phyloP scores from a whole-genome alignment of 2,329 filamentous ascomycete genomes.

The Botryotinia calthae region DNA sequence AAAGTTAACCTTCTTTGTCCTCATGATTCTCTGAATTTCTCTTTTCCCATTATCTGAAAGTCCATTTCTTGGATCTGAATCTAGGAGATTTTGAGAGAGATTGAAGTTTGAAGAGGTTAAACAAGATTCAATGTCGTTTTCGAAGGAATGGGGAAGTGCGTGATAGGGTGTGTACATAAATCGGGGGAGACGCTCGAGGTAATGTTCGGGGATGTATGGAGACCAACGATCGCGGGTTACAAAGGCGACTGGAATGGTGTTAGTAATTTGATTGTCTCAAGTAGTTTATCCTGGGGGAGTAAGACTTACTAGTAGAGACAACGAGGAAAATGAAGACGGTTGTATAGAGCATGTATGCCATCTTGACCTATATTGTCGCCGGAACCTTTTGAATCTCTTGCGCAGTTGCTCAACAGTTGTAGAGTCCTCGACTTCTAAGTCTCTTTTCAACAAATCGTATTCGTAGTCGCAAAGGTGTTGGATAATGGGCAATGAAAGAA shows the following conservation, averaged over 20 bases:
- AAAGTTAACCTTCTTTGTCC: slow-evolving; percentile 74
- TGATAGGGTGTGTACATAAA: slow-evolving; percentile 67
- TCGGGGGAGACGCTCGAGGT: slow-evolving; percentile 47
- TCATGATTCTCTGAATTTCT: slow-evolving; percentile 89
- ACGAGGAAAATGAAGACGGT: slow-evolving; percentile 70
- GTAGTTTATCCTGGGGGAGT: slow-evolving; percentile 20
- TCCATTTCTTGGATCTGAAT: slow-evolving; percentile 74
- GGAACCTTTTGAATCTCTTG: not conserved
- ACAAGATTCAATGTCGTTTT: slow-evolving; percentile 82
- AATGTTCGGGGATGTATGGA: slow-evolving; percentile 49
- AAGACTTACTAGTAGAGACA: slow-evolving; percentile 61
- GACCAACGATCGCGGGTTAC: slow-evolving; percentile 78
- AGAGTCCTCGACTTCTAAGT: not conserved
- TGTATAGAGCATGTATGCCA: slow-evolving; percentile 80
- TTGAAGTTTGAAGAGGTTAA: slow-evolving; percentile 82
- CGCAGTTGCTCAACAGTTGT: not conserved
- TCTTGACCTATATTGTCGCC: slow-evolving; percentile 40
- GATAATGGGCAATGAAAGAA: not conserved
- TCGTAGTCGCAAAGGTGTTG: not conserved
- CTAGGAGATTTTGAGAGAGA: slow-evolving; percentile 73
- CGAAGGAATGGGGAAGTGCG: slow-evolving; percentile 73
- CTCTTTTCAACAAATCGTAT: not conserved
- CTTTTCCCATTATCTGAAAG: slow-evolving; percentile 77
- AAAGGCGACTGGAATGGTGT: slow-evolving; percentile 60
- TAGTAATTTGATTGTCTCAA: slow-evolving; percentile 21